Evolutionary conservation across 257 asterid genomes (phyloP).

Genomic region (Cruciata laevipes): DNA sequence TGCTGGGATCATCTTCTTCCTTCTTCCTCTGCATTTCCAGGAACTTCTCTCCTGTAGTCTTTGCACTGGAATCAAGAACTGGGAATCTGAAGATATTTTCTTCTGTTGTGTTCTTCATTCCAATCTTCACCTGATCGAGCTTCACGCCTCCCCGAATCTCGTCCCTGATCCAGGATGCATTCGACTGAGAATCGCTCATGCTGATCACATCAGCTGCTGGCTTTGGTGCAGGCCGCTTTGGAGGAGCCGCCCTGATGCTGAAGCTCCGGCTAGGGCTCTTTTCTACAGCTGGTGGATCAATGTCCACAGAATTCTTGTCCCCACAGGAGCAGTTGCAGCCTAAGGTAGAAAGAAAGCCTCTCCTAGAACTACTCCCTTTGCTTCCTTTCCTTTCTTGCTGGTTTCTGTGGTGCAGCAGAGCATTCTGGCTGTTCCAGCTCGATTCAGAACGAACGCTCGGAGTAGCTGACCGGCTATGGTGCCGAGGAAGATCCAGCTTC

Average conservation of each 20-base stretch:
- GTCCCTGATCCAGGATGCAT: slow-evolving; percentile 15
- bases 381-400: slow-evolving; percentile 26
- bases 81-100: slow-evolving; percentile 22
- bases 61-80: slow-evolving; percentile 13
- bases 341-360: slow-evolving; percentile 48
- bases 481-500: slow-evolving; percentile 21
- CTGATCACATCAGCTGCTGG: slow-evolving; percentile 6
- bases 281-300: slow-evolving; percentile 18
- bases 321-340: slow-evolving; percentile 58
- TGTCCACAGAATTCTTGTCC: slow-evolving; percentile 44
- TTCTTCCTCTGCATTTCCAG: slow-evolving; percentile 11
- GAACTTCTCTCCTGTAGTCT: slow-evolving; percentile 19
- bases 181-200: slow-evolving; percentile 1
- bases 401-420: slow-evolving; percentile 40
- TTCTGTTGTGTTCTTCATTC: slow-evolving; percentile 8
- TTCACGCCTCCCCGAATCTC: slow-evolving; percentile 18
- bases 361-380: slow-evolving; percentile 19
- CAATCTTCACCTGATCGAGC: slow-evolving; percentile 18
- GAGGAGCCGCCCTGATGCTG: slow-evolving; percentile 9
- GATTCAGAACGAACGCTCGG: slow-evolving; percentile 56
- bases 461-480: slow-evolving; percentile 21
- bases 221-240: slow-evolving; percentile 12
- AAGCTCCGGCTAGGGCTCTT: slow-evolving; percentile 16
- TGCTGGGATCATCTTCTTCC: slow-evolving; percentile 20
- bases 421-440: slow-evolving; percentile 51